Evolutionary conservation across 2,329 filamentous ascomycete genomes (phyloP).

Genomic region (Colletotrichum sp.): DNA sequence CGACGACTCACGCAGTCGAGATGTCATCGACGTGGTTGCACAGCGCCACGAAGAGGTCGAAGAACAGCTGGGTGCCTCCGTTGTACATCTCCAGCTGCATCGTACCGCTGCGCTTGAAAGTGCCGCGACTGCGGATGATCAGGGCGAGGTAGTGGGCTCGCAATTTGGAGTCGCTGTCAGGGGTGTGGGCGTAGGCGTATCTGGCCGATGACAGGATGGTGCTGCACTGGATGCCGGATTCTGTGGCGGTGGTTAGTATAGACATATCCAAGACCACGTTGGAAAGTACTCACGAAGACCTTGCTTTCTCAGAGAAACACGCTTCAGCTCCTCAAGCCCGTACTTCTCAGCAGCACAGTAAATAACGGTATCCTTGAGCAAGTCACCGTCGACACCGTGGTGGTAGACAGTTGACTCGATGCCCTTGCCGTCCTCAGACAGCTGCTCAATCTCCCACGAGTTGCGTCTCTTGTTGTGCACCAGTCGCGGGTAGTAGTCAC

Average conservation of each 20-base stretch:
- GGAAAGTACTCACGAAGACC: conserved; percentile 69
- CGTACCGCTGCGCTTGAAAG: conserved; percentile 91
- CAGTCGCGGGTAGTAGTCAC: conserved; percentile 87
- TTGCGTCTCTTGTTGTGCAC: conserved; percentile 82
- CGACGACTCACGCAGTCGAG: conserved; percentile 55
- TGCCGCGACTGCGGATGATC: conserved; percentile 85
- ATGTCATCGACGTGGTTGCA: conserved; percentile 87
- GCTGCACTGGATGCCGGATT: conserved; percentile 81
- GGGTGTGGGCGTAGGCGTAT: conserved; percentile 88
- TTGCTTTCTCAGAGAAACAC: conserved; percentile 85
- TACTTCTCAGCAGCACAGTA: conserved; percentile 91
- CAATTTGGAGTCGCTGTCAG: conserved; percentile 88
- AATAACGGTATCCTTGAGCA: conserved; percentile 88
- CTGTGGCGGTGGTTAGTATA: conserved; percentile 32
- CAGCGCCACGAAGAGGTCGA: conserved; percentile 91
- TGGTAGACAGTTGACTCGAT: conserved; percentile 74
- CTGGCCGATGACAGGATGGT: conserved; percentile 88
- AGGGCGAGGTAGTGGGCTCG: conserved; percentile 90
- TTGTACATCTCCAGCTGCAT: conserved; percentile 96
- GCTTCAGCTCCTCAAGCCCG: conserved; percentile 82
- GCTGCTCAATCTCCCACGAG: conserved; percentile 81
- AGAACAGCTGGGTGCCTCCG: conserved; percentile 84
- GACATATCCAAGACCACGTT: not conserved
- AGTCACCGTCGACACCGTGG: conserved; percentile 65
- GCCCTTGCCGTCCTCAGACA: conserved; percentile 49